Conservation (phyloP, 2,329 filamentous ascomycete genomes). For the Acrocalymma vagum region DNA sequence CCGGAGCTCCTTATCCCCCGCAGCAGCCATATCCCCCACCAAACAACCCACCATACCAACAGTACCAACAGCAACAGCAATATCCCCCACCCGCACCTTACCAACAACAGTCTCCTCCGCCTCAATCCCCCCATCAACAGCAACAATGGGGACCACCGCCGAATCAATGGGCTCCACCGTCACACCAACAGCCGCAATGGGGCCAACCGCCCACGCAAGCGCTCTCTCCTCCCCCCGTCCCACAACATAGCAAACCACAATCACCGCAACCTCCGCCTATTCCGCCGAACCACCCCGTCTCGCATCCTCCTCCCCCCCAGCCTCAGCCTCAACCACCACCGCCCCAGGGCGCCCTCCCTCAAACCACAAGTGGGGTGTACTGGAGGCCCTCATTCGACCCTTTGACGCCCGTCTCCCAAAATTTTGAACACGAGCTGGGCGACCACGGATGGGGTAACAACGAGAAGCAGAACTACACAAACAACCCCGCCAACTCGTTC, state of each 20-base stretch:
- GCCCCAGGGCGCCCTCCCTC: slow-evolving; percentile 29
- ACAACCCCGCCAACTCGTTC: slow-evolving; percentile 61
- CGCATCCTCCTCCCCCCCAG: slow-evolving; percentile 40
- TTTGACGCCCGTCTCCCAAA: slow-evolving; percentile 55
- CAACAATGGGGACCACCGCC: slow-evolving; percentile 24
- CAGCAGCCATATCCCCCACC: slow-evolving; percentile 18
- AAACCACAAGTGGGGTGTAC: no score
- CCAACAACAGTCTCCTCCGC: slow-evolving; percentile 27
- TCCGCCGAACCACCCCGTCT: slow-evolving; percentile 38
- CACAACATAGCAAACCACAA: slow-evolving; percentile 40
- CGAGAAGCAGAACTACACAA: slow-evolving; percentile 67
- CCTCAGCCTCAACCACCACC: slow-evolving; percentile 33
- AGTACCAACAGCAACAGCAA: slow-evolving; percentile 26
- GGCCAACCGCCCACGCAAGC: slow-evolving; percentile 31
- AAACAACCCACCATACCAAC: slow-evolving; percentile 22
- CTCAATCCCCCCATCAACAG: slow-evolving; percentile 22
- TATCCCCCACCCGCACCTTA: slow-evolving; percentile 14
- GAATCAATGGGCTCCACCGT: slow-evolving; percentile 18
- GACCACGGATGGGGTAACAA: slow-evolving; percentile 70
- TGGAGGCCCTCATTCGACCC: slow-evolving; percentile 63
- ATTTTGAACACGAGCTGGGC: slow-evolving; percentile 66
- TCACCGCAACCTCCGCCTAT: slow-evolving; percentile 28
- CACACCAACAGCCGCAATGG: slow-evolving; percentile 31
- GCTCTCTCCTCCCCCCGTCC: slow-evolving; percentile 43
- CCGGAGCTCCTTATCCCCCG: slow-evolving; percentile 27